Base-by-base conservation (phyloP, 371 early-diverging fungal genomes). In the Lichtheimia ornata region DNA sequence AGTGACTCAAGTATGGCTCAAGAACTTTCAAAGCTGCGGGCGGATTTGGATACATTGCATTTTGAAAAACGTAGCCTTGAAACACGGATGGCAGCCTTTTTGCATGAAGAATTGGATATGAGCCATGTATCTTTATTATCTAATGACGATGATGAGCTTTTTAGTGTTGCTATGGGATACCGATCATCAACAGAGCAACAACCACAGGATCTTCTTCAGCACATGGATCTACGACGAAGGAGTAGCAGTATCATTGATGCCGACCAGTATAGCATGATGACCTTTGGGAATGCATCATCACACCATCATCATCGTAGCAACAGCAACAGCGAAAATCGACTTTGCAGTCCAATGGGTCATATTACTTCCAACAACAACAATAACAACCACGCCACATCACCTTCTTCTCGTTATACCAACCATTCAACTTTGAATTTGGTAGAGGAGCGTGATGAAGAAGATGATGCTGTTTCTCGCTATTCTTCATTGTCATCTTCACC, bases 391-490 rank as follows among this genome's bases (percentile, higher is more conserved):
- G 11, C 11, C 35, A 35, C 35, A 35, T 35, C 35, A 35, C 35
- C 35, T 35, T 35, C 35, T 11, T 35, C 35, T 35, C 53, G 53
- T 12, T 27, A 25, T 12, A 22, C 53, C 5, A 52, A 25, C 12
- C 22, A 52, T 9, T 27, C 50, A n/a, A 24, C 63, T 13, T 42
- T 63, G 3, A 63, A 63, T 43, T 57, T 56, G 14, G 60, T 28
- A 3, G 60, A 59, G 4, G 60, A 59, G 17, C 28, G 30, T 20
- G 58, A 58, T 20, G 59, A 52, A 17, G 45, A 57, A 14, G 63
- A 63, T 18, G 63, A 63, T 13, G 58, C 57, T 13, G 63, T 63
- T 15, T 63, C 63, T 17, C 43, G 57, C 5, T 63, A 63, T 14
- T 63, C 63, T 3, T 57, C 57, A 5, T 41, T 63, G 6, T 50